Evolutionary conservation across 371 early-diverging fungal genomes (phyloP).

Genomic region (Mortierella sp.): DNA sequence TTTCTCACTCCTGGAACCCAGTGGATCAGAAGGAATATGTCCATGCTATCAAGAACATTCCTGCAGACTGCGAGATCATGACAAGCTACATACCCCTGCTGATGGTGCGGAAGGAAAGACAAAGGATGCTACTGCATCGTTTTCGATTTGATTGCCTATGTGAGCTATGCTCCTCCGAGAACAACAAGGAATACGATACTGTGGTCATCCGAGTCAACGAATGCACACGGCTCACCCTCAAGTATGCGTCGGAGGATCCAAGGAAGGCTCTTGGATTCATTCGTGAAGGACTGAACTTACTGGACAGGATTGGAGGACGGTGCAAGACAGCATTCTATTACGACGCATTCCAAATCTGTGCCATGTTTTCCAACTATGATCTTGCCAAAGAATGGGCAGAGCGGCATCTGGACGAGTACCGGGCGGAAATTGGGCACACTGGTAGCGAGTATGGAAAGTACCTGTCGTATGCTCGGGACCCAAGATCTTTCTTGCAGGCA

Average conservation of each 20-base stretch:
- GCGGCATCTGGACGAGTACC: slow-evolving; percentile 17
- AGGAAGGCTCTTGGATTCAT: slow-evolving; percentile 13
- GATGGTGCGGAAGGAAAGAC: too few species aligned
- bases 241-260: slow-evolving; percentile 7
- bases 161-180: slow-evolving; percentile 6
- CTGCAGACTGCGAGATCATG: slow-evolving; percentile 12
- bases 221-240: slow-evolving; percentile 13
- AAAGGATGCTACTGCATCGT: slow-evolving; percentile 1
- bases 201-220: slow-evolving; percentile 5
- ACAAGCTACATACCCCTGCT: slow-evolving; percentile 11
- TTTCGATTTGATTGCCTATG: slow-evolving; percentile 16
- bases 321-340: slow-evolving; percentile 27
- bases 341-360: slow-evolving; percentile 27
- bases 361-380: slow-evolving; percentile 18
- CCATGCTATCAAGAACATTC: too few species aligned
- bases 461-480: slow-evolving; percentile 11
- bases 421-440: slow-evolving; percentile 4
- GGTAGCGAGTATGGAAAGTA: slow-evolving; percentile 11
- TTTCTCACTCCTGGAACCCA: slow-evolving; percentile 16
- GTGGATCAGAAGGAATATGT: slow-evolving; percentile 15
- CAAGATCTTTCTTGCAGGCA: too few species aligned
- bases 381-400: slow-evolving; percentile 26
- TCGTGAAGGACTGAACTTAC: slow-evolving; percentile 11
- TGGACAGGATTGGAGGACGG: slow-evolving; percentile 6
- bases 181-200: too few species aligned